These are phyloP conservation scores for Aegilops speltoides DNA, from an alignment of 176 grass and related monocot genomes.

Conservation along the genomic window DNA sequence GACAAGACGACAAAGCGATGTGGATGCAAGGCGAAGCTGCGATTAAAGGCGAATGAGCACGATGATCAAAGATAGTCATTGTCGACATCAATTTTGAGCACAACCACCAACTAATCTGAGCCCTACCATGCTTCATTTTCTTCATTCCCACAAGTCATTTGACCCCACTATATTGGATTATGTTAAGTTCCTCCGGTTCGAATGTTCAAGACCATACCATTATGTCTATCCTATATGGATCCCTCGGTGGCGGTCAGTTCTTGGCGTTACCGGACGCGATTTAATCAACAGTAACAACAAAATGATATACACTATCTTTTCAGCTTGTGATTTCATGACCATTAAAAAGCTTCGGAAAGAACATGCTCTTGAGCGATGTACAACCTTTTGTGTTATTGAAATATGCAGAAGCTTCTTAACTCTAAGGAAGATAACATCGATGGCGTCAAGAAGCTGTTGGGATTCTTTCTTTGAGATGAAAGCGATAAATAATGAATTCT, in stretches of 20 bases:
- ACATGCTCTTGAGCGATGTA: too few relatives aligned
- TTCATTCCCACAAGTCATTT: background rate
- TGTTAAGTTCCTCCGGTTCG: background rate
- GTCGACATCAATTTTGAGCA: background rate
- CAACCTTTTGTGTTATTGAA: background rate
- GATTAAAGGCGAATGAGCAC: background rate
- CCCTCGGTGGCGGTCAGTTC: background rate
- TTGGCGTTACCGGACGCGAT: background rate
- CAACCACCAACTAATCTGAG: background rate
- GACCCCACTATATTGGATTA: background rate
- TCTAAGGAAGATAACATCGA: background rate
- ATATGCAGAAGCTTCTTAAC: background rate
- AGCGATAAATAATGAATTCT: background rate
- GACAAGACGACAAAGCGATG: background rate
- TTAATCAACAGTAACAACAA: background rate
- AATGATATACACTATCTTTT: too few relatives aligned
- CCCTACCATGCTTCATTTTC: background rate
- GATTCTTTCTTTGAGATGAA: background rate
- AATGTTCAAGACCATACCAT: background rate
- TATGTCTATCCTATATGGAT: background rate
- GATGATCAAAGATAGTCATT: background rate
- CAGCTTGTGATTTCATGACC: too few relatives aligned
- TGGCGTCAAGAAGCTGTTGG: background rate
- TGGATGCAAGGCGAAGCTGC: background rate
- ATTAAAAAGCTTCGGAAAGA: too few relatives aligned